phyloP scores from a whole-genome alignment of 208 protist genomes.

The Naegleria fowleri region DNA sequence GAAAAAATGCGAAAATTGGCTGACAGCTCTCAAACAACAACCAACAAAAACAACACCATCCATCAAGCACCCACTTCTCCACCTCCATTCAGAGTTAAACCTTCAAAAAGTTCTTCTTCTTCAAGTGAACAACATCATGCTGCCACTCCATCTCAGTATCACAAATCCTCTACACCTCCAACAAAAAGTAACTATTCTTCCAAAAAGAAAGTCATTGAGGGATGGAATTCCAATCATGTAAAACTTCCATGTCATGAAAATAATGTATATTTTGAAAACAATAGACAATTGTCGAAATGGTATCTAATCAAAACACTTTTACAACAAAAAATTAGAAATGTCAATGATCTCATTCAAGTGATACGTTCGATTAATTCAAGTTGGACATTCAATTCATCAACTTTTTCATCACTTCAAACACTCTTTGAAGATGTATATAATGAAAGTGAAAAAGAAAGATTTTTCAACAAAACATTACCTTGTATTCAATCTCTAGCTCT shows the following conservation, averaged over 20 bases:
- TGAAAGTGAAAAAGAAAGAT: background rate
- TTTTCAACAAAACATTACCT: background rate
- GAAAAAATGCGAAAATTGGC: background rate
- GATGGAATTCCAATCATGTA: background rate
- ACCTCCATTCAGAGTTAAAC: background rate
- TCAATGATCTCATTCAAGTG: background rate
- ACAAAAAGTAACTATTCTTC: background rate
- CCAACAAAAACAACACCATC: background rate
- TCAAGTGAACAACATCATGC: background rate
- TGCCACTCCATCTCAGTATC: too few species aligned
- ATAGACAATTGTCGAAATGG: constrained; percentile 2
- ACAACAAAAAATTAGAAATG: background rate
- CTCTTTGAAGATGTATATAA: background rate
- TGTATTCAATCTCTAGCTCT: constrained; percentile 6
- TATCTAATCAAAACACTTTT: constrained; percentile 14
- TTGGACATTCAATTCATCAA: background rate
- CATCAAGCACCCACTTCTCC: too few species aligned
- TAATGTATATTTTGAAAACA: constrained; percentile 17
- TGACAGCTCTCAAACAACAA: background rate
- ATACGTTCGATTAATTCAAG: background rate
- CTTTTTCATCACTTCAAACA: background rate
- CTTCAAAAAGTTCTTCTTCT: background rate
- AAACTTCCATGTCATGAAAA: constrained; percentile 15
- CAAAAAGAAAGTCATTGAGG: background rate
- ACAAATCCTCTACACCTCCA: background rate